phyloP scores from a whole-genome alignment of 768 basidiomycete species.

The Dentipellis fragilis region DNA sequence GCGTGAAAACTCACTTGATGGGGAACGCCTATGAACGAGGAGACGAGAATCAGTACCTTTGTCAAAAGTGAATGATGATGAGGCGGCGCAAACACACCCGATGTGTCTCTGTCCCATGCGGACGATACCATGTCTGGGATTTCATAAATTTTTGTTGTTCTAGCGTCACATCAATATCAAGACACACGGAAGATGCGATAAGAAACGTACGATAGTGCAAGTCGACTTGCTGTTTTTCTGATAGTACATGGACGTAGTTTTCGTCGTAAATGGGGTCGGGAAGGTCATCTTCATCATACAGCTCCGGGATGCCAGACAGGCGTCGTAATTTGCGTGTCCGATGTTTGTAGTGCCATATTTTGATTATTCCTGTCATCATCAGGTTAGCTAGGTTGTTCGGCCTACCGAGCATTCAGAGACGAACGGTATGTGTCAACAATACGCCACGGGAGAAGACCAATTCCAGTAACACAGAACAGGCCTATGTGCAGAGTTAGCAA shows the following conservation, averaged over 20 bases:
- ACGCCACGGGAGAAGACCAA: constrained; percentile 72
- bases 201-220: constrained; percentile 47
- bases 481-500: constrained; percentile 26
- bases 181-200: constrained; percentile 6
- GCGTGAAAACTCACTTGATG: constrained; percentile 36
- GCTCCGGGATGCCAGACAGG: constrained; percentile 53
- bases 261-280: constrained; percentile 69
- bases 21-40: constrained; percentile 46
- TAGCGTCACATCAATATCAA: constrained; percentile 16
- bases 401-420: neutral
- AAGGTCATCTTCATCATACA: constrained; percentile 69
- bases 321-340: constrained; percentile 46
- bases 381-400: neutral
- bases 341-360: constrained; percentile 69
- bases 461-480: constrained; percentile 71
- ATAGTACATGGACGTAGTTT: constrained; percentile 63
- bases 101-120: constrained; percentile 78
- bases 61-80: neutral
- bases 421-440: constrained; percentile 67
- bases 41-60: neutral
- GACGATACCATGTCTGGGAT: constrained; percentile 77
- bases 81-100: constrained; percentile 30
- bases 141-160: constrained; percentile 62
- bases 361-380: constrained; percentile 42
- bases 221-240: constrained; percentile 51